Evolutionary conservation across 331 rosid genomes (phyloP), one percentile per base, ranked within the genome.

Genomic region (Phaseolus coccineus): DNA sequence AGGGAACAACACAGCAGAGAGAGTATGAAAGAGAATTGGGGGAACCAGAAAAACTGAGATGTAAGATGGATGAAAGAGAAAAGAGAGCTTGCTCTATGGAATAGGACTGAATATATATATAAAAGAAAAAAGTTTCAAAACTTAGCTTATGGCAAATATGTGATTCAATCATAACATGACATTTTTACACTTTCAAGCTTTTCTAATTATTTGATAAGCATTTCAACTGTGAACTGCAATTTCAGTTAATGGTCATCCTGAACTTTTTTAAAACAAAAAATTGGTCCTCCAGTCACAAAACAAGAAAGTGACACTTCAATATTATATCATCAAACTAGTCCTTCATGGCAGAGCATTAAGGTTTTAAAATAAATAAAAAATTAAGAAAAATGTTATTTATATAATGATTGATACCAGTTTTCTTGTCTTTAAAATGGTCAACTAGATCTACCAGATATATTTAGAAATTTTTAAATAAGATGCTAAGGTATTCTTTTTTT

Each of bases 11-110:
- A 59, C 46, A 59, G 7, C 3, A 42, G 22, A 19, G 22, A 44
- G 22, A 75, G 46, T 15, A 16, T 1, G 0, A 58, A 42, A 75
- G 56, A 69, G 14, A 53, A 28, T 39, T 77, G 31, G 4, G 30
- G 28, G 58, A 77, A 40, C 52, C 46, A 40, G 9, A 19, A 66
- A 77, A 52, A 52, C 9, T 77, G 47, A 65, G 74, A n/a, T 64
- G 13, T 13, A 35, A 58, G 77, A 65, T 50, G 57, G 48, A 44
- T 28, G 27, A 58, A 56, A 48, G 24, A 55, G 6, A 14, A 35
- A 19, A n/a, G 37, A 56, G 28, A 77, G 9, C 1, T 59, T 76
- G 61, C 4, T 66, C 51, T 56, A 44, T 80, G 52, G 33, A 25
- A 58, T 16, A 13, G 39, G 33, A 73, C 30, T 27, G 44, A 70